phyloP scores from a whole-genome alignment of 2,329 filamentous ascomycete species.

The Venturia nashicola region DNA sequence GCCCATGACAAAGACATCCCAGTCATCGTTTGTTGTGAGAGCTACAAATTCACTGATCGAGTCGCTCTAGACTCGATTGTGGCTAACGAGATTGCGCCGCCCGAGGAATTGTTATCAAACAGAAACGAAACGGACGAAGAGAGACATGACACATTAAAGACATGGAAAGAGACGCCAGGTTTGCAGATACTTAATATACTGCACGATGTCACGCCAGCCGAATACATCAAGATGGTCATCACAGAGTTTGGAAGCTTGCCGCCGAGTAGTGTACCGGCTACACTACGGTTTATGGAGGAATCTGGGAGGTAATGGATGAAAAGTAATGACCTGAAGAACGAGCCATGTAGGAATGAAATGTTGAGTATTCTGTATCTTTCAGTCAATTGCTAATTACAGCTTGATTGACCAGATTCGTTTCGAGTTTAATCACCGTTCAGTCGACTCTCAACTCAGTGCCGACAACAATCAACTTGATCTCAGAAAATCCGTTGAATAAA shows the following conservation, averaged over 20 bases:
- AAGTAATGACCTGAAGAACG: background rate
- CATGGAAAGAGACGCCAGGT: slow-evolving; percentile 19
- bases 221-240: slow-evolving; percentile 77
- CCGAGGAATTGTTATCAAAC: slow-evolving; percentile 46
- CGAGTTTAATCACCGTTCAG: background rate
- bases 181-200: slow-evolving; percentile 61
- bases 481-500: too few relatives aligned
- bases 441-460: too few relatives aligned
- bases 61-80: slow-evolving; percentile 88
- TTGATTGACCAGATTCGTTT: background rate
- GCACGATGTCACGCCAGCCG: slow-evolving; percentile 83
- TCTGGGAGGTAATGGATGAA: background rate
- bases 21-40: slow-evolving; percentile 85
- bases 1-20: slow-evolving; percentile 65
- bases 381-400: background rate
- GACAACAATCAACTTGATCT: too few relatives aligned
- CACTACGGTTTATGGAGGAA: slow-evolving; percentile 40
- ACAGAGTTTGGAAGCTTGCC: slow-evolving; percentile 84
- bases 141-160: slow-evolving; percentile 15
- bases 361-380: background rate
- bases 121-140: slow-evolving; percentile 12
- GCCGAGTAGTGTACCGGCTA: slow-evolving; percentile 70
- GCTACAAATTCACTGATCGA: slow-evolving; percentile 85
- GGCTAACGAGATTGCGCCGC: slow-evolving; percentile 78
- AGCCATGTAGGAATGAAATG: slow-evolving; percentile 2